These are phyloP conservation scores for Phaeosphaeria sp. DNA, from an alignment of 2,329 filamentous ascomycete species.

Conservation along the genomic window DNA sequence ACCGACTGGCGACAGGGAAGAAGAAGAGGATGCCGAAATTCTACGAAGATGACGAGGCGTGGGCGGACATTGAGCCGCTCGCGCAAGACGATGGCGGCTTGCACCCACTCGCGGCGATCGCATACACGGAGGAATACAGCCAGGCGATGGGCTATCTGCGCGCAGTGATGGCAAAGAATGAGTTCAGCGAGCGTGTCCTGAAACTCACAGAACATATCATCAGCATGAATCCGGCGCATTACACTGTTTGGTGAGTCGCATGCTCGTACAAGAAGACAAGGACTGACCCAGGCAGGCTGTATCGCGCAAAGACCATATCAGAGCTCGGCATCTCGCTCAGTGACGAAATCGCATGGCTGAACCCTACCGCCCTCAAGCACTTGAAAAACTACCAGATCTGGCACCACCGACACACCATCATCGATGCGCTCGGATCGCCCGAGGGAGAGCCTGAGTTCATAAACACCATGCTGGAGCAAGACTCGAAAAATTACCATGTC, in stretches of 20 bases:
- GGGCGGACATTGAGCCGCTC: constrained; percentile 85
- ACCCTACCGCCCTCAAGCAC: constrained; percentile 79
- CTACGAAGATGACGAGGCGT: constrained; percentile 74
- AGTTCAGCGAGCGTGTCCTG: constrained; percentile 80
- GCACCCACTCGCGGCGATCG: constrained; percentile 86
- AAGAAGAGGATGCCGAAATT: constrained; percentile 33
- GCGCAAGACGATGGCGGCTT: constrained; percentile 79
- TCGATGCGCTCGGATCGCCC: constrained; percentile 64
- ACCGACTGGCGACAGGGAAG: not conserved
- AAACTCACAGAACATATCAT: constrained; percentile 89
- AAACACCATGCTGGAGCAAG: constrained; percentile 77
- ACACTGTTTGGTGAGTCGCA: constrained; percentile 81
- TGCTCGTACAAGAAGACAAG: not conserved
- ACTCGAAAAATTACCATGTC: constrained; percentile 98
- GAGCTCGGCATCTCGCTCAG: constrained; percentile 69
- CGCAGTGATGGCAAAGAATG: constrained; percentile 88
- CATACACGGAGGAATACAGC: constrained; percentile 87
- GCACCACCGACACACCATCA: constrained; percentile 68
- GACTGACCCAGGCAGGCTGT: constrained; percentile 64
- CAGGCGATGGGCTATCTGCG: constrained; percentile 94
- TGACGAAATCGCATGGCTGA: constrained; percentile 85
- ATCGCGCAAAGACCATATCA: constrained; percentile 81
- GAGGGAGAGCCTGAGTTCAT: constrained; percentile 78
- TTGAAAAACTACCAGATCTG: constrained; percentile 99
- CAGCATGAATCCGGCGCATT: constrained; percentile 91